Conservation (phyloP, 768 basidiomycete genomes). For the Lepiota venenata region DNA sequence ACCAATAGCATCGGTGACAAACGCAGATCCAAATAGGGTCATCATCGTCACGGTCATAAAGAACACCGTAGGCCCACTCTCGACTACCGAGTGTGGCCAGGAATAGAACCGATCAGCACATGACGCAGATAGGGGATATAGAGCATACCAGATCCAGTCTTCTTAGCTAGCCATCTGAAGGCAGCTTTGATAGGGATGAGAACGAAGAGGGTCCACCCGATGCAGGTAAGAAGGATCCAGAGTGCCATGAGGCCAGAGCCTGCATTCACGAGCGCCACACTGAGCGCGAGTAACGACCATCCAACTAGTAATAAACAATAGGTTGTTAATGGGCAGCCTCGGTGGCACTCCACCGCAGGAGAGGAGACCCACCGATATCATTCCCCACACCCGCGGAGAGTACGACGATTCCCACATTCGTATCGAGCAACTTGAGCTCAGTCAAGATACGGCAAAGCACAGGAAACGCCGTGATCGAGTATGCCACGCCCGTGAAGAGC, state of each 20-base stretch:
- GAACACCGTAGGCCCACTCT: slow-evolving; percentile 80
- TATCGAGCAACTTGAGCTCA: slow-evolving; percentile 89
- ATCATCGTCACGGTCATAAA: slow-evolving; percentile 88
- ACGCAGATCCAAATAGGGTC: slow-evolving; percentile 80
- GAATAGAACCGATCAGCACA: not conserved
- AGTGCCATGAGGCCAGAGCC: slow-evolving; percentile 79
- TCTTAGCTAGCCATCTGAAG: slow-evolving; percentile 69
- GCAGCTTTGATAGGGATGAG: slow-evolving; percentile 60
- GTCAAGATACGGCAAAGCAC: slow-evolving; percentile 85
- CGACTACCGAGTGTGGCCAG: slow-evolving; percentile 28
- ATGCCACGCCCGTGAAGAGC: slow-evolving; percentile 92
- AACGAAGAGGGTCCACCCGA: slow-evolving; percentile 80
- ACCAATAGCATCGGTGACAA: slow-evolving; percentile 92
- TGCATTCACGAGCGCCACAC: slow-evolving; percentile 90
- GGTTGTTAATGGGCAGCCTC: not conserved
- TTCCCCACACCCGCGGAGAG: slow-evolving; percentile 91
- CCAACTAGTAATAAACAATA: slow-evolving; percentile 40
- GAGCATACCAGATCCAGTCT: slow-evolving; percentile 64
- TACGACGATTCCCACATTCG: slow-evolving; percentile 89
- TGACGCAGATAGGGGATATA: not conserved
- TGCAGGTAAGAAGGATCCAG: slow-evolving; percentile 75
- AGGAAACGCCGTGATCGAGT: slow-evolving; percentile 85
- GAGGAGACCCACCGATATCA: slow-evolving; percentile 50
- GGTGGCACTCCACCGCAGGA: not conserved
- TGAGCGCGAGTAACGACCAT: slow-evolving; percentile 87